A percentile compares a stretch with the other conserved stretches of the same genome.
phyloP scores from a whole-genome alignment of 805 yeast genomes.

The Candida pseudoglaebosa region DNA sequence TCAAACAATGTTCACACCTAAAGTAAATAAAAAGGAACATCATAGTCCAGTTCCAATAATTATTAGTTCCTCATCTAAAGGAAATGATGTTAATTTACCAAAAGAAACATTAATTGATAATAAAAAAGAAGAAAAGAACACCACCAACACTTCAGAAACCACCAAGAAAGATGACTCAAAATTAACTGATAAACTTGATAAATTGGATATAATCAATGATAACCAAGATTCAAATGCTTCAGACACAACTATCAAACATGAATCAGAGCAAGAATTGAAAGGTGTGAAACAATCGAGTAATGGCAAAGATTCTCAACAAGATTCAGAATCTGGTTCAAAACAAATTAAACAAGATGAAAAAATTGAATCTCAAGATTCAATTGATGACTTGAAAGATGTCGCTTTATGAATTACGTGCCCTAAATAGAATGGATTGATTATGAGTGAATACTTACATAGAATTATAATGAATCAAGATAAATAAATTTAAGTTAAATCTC shows the following conservation, averaged over 20 bases:
- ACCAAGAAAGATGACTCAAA: constrained; percentile 1
- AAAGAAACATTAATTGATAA: constrained; percentile 42
- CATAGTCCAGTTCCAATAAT: constrained; percentile 11
- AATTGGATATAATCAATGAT: constrained; percentile 1
- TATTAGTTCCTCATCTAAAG: constrained; percentile 5
- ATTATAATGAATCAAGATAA: too few relatives aligned
- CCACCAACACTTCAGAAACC: neutral
- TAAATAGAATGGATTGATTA: neutral
- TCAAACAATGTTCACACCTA: constrained; percentile 37
- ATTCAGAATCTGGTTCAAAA: constrained; percentile 3
- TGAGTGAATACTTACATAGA: neutral
- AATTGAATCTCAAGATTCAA: constrained; percentile 4
- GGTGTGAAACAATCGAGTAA: neutral
- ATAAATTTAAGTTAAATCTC: too few relatives aligned
- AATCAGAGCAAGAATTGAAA: constrained; percentile 5
- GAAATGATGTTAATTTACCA: constrained; percentile 29
- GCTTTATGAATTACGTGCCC: constrained; percentile 7
- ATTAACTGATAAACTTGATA: constrained; percentile 4
- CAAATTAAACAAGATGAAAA: neutral
- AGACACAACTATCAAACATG: constrained; percentile 1
- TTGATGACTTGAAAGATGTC: constrained; percentile 10
- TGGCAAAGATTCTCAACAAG: neutral
- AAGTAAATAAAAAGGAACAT: constrained; percentile 9
- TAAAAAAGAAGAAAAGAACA: constrained; percentile 6
- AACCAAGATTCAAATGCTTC: neutral